Evolutionary conservation across 1,139 yeast species (phyloP).

Genomic region (Taphrina deformans): DNA sequence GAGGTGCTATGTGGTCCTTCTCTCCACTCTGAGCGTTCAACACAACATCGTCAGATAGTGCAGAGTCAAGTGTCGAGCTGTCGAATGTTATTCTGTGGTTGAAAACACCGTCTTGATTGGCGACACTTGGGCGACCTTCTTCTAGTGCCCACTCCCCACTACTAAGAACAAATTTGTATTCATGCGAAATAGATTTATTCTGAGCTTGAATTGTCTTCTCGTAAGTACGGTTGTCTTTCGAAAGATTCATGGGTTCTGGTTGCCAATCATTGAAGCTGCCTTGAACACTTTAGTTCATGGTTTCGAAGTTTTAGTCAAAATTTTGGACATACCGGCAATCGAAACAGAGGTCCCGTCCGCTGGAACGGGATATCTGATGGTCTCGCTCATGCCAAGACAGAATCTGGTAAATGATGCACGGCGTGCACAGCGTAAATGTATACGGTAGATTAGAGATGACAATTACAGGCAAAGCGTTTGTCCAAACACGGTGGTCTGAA

Average conservation of each 20-base stretch:
- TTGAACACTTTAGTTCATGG: background rate
- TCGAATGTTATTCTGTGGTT: constrained; percentile 4
- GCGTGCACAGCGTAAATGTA: too few species aligned
- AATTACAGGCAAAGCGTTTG: too few species aligned
- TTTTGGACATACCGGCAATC: constrained; percentile 6
- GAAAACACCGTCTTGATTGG: constrained; percentile 14
- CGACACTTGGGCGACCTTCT: constrained; percentile 7
- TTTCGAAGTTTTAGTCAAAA: background rate
- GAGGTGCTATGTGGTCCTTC: constrained; percentile 1
- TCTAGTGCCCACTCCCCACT: constrained; percentile 22
- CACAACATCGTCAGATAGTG: background rate
- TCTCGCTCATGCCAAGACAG: constrained; percentile 2
- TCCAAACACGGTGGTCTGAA: too few species aligned
- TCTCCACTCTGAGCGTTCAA: background rate
- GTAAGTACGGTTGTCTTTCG: constrained; percentile 10
- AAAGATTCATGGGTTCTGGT: constrained; percentile 15
- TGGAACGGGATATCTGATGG: constrained; percentile 2
- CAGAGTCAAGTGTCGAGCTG: background rate
- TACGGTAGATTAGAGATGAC: too few species aligned
- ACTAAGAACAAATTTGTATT: constrained; percentile 5
- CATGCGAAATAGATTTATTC: background rate
- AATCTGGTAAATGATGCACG: background rate
- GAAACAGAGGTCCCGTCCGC: constrained; percentile 8
- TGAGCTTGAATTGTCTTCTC: background rate
- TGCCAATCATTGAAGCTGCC: constrained; percentile 26